phyloP scores from a whole-genome alignment of 768 basidiomycete genomes.

The Tricholomella constricta region DNA sequence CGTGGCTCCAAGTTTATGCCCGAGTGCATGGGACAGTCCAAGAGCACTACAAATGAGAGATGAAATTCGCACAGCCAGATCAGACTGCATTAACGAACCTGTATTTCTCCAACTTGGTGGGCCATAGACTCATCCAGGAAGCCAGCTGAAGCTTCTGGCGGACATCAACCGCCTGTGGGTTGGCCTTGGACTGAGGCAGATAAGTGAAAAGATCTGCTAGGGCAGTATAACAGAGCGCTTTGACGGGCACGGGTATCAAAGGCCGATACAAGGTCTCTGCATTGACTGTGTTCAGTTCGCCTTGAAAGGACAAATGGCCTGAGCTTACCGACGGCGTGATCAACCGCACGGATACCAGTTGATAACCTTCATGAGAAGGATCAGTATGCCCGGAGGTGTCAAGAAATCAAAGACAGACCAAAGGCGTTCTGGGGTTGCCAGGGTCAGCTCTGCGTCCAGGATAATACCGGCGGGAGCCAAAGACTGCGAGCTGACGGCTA shows the following conservation, averaged over 20 bases:
- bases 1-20: slow-evolving; percentile 70
- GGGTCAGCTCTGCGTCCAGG: slow-evolving; percentile 73
- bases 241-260: slow-evolving; percentile 55
- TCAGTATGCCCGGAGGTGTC: slow-evolving; percentile 6
- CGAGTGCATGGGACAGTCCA: slow-evolving; percentile 77
- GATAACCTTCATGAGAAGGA: slow-evolving; percentile 56
- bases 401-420: slow-evolving; percentile 47
- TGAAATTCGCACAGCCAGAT: neutral
- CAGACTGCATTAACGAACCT: slow-evolving; percentile 35
- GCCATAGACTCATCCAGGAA: slow-evolving; percentile 83
- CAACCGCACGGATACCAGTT: slow-evolving; percentile 76
- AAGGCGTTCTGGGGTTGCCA: slow-evolving; percentile 71
- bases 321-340: slow-evolving; percentile 71
- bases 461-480: slow-evolving; percentile 74
- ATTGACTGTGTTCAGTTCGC: neutral
- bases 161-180: slow-evolving; percentile 54
- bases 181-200: slow-evolving; percentile 62
- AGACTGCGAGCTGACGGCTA: slow-evolving; percentile 52
- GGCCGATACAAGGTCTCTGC: slow-evolving; percentile 68
- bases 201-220: slow-evolving; percentile 74
- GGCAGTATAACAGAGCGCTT: slow-evolving; percentile 65
- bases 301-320: neutral
- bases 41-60: slow-evolving; percentile 43
- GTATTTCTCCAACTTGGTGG: slow-evolving; percentile 56
- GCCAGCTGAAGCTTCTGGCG: slow-evolving; percentile 74